These are phyloP conservation scores for Globisporangium cederbergense DNA, from an alignment of 352 stramenopile genomes.

Conservation along the genomic window DNA sequence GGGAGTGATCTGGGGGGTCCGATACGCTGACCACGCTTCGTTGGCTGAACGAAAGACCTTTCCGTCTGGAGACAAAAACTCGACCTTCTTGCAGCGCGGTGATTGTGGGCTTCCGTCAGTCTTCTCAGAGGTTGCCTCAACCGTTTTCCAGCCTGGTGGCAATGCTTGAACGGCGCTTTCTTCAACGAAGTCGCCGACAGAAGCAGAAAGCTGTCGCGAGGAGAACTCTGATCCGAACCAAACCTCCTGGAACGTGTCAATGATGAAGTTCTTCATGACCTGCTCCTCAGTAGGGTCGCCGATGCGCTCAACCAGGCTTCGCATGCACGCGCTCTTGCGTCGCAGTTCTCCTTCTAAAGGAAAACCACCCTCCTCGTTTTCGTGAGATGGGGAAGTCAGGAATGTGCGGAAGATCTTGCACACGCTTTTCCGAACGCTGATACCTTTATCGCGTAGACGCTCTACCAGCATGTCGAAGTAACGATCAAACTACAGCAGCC, in stretches of 20 bases:
- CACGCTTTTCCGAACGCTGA: conserved; percentile 84
- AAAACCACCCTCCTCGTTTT: conserved; percentile 6
- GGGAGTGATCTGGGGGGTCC: conserved; percentile 47
- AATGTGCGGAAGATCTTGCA: conserved; percentile 76
- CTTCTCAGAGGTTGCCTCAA: conserved; percentile 14
- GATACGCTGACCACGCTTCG: conserved; percentile 63
- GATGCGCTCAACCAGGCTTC: conserved; percentile 72
- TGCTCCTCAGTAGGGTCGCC: conserved; percentile 69
- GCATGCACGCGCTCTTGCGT: conserved; percentile 65
- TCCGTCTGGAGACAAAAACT: conserved; percentile 63
- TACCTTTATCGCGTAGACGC: conserved; percentile 74
- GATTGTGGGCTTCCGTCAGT: neutral
- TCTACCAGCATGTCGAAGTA: conserved; percentile 79
- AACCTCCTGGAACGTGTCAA: conserved; percentile 82
- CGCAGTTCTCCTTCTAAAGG: conserved; percentile 32
- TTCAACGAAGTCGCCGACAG: conserved; percentile 34
- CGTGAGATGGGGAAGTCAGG: conserved; percentile 21
- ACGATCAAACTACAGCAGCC: conserved; percentile 55
- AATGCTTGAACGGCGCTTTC: conserved; percentile 20
- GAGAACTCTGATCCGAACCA: conserved; percentile 76
- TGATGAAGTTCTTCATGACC: conserved; percentile 80
- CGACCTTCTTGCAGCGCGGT: conserved; percentile 5
- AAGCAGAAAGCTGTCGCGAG: conserved; percentile 31
- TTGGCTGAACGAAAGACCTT: conserved; percentile 38
- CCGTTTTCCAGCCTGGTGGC: conserved; percentile 50